phyloP scores from a whole-genome alignment of 441 rosid species.

The Adansonia grandidieri region DNA sequence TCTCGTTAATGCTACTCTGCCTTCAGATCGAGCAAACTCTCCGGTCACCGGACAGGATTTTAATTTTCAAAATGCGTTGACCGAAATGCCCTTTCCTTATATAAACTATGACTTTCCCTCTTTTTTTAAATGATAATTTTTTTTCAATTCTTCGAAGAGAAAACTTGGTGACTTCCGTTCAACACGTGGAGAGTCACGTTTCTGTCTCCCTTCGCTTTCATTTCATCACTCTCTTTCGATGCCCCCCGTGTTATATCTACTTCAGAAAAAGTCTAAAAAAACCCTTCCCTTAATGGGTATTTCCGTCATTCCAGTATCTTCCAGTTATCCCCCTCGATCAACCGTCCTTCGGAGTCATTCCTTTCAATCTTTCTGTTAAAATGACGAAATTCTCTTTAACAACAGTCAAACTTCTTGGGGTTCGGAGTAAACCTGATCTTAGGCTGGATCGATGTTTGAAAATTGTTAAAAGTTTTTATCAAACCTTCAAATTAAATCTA shows the following conservation, averaged over 20 bases:
- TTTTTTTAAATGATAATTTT: not conserved
- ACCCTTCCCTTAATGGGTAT: conserved; percentile 31
- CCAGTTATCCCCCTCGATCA: too few species aligned
- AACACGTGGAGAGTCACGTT: conserved; percentile 49
- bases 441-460: too few species aligned
- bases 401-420: conserved; percentile 15
- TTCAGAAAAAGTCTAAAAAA: conserved; percentile 29
- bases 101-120: not conserved
- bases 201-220: conserved; percentile 26
- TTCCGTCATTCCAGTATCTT: not conserved
- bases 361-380: not conserved
- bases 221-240: not conserved
- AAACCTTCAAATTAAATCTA: too few species aligned
- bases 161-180: conserved; percentile 42
- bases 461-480: too few species aligned
- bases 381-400: conserved; percentile 36
- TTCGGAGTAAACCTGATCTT: too few species aligned
- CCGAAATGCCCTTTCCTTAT: conserved; percentile 21
- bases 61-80: not conserved
- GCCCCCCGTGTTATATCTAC: conserved; percentile 30
- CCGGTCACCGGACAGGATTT: conserved; percentile 23
- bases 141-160: not conserved
- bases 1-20: conserved; percentile 22
- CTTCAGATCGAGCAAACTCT: conserved; percentile 32
- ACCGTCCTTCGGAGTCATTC: too few species aligned